Conservation (phyloP, 2,329 filamentous ascomycete genomes). For the Amauroascus niger region DNA sequence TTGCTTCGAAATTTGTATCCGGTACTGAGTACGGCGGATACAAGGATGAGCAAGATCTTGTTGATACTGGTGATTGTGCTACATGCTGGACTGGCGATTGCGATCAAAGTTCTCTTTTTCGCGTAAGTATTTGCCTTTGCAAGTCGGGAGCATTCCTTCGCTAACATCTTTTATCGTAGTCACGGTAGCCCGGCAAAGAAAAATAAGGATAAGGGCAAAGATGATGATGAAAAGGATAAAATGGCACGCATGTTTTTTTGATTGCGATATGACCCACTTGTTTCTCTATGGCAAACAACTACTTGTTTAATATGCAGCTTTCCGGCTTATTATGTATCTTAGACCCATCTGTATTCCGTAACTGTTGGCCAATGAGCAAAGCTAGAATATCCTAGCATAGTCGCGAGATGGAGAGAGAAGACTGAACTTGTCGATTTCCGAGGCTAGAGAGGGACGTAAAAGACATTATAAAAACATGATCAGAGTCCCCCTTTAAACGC, state of each 20-base stretch:
- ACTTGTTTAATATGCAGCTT: background rate
- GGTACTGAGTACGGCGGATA: constrained; percentile 83
- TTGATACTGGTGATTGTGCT: constrained; percentile 73
- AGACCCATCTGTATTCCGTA: background rate
- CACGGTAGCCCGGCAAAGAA: constrained; percentile 55
- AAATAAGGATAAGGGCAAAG: constrained; percentile 27
- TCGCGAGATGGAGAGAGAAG: background rate
- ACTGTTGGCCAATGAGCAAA: background rate
- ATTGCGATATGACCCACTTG: constrained; percentile 12
- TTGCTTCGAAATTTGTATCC: constrained; percentile 80
- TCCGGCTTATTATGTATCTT: background rate
- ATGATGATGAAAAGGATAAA: constrained; percentile 26
- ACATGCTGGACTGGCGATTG: constrained; percentile 80
- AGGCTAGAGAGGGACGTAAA: constrained; percentile 11
- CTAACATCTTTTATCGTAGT: constrained; percentile 22
- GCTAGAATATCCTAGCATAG: background rate
- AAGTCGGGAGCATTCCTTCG: background rate
- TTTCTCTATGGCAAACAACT: background rate
- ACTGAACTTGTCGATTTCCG: constrained; percentile 12
- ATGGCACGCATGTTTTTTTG: constrained; percentile 26
- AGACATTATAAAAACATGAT: constrained; percentile 14
- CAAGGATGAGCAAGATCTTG: constrained; percentile 79
- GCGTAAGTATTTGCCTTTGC: constrained; percentile 44
- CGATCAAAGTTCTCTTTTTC: constrained; percentile 96
- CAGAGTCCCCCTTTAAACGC: constrained; percentile 11